These are phyloP conservation scores for Dendrocalamus latiflorus DNA, from an alignment of 202 grass and related monocot species.

Conservation along the genomic window DNA sequence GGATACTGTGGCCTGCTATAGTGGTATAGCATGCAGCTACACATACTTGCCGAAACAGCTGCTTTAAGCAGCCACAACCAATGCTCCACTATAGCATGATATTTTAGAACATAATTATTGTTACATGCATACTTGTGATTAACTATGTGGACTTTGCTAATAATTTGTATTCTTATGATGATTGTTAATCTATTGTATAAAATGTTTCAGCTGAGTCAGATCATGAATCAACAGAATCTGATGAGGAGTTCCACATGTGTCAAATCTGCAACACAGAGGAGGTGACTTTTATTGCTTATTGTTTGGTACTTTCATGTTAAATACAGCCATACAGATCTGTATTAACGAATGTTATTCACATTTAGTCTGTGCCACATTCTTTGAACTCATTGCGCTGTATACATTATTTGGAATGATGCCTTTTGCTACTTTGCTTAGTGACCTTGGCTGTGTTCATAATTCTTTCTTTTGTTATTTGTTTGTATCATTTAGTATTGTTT, in stretches of 20 bases:
- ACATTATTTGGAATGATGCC: neutral
- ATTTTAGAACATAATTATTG: slow-evolving; percentile 5
- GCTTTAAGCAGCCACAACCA: slow-evolving; percentile 8
- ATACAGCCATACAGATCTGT: neutral
- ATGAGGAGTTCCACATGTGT: slow-evolving; percentile 98
- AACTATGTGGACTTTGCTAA: slow-evolving; percentile 5
- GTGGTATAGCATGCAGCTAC: neutral
- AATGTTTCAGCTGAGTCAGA: slow-evolving; percentile 87
- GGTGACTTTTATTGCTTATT: slow-evolving; percentile 46
- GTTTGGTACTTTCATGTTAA: slow-evolving; percentile 5
- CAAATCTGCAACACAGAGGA: slow-evolving; percentile 93
- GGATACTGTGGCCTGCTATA: slow-evolving; percentile 11
- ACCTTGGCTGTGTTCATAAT: neutral
- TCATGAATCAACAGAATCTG: slow-evolving; percentile 80
- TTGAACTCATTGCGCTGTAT: slow-evolving; percentile 1
- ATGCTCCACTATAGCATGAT: slow-evolving; percentile 10
- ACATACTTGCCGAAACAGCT: neutral
- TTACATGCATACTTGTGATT: slow-evolving; percentile 14
- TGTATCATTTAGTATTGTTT: neutral
- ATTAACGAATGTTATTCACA: slow-evolving; percentile 1
- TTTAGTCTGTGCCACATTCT: neutral
- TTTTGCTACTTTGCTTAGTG: neutral
- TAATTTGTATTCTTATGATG: slow-evolving; percentile 11
- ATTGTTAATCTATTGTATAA: slow-evolving; percentile 17
- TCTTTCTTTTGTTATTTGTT: slow-evolving; percentile 29